A percentile compares a stretch with the other conserved stretches of the same genome.
Conservation (phyloP, 768 basidiomycete genomes). For the Agrocybe praecox region DNA sequence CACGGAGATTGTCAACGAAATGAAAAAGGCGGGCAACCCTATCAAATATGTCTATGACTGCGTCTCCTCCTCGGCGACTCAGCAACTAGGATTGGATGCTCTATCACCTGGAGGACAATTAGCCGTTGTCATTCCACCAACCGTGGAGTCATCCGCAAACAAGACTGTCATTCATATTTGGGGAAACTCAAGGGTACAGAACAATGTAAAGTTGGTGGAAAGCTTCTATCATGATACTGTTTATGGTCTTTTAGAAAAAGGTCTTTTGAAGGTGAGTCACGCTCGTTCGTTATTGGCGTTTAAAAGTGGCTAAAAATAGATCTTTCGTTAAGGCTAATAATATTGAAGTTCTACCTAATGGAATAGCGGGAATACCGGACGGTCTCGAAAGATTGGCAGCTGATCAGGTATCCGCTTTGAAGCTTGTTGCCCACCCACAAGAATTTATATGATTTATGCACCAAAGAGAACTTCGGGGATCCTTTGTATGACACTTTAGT, state of each 20-base stretch:
- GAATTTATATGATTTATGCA: conserved; percentile 2
- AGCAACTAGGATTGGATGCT: conserved; percentile 23
- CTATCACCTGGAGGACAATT: conserved; percentile 17
- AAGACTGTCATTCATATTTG: conserved; percentile 10
- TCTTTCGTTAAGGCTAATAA: conserved; percentile 38
- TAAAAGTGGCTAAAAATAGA: neutral
- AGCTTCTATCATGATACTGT: conserved; percentile 14
- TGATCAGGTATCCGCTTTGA: conserved; percentile 41
- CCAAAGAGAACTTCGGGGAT: too few species aligned
- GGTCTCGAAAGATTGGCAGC: conserved; percentile 42
- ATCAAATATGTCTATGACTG: conserved; percentile 29
- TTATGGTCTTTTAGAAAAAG: conserved; percentile 13
- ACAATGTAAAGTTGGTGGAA: conserved; percentile 8
- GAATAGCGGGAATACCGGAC: conserved; percentile 41
- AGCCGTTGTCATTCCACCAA: neutral
- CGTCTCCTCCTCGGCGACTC: conserved; percentile 24
- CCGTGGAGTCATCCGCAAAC: conserved; percentile 4
- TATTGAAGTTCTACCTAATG: conserved; percentile 41
- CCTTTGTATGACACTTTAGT: too few species aligned
- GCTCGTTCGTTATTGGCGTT: neutral
- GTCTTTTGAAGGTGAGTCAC: conserved; percentile 17
- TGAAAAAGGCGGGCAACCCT: conserved; percentile 19
- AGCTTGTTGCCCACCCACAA: conserved; percentile 38
- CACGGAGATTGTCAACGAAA: conserved; percentile 16
- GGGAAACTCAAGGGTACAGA: neutral